Evolutionary conservation across 345 rosid genomes (phyloP).

Genomic region (Stellera chamaejasme): DNA sequence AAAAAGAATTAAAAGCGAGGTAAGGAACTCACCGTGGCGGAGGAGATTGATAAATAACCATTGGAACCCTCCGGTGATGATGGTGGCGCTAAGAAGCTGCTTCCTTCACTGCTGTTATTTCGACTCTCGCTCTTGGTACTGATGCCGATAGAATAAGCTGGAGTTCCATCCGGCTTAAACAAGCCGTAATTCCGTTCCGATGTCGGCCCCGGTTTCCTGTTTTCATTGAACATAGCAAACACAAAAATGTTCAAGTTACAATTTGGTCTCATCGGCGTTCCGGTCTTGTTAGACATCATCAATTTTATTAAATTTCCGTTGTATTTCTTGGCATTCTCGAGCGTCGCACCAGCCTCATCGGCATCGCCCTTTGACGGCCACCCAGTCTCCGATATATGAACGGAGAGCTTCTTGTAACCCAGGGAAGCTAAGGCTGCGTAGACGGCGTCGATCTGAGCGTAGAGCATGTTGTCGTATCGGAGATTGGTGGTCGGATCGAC

Average conservation of each 20-base stretch:
- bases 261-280: slow-evolving; percentile 71
- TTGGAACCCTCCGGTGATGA: slow-evolving; percentile 23
- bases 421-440: slow-evolving; percentile 53
- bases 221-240: slow-evolving; percentile 89
- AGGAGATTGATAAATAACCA: slow-evolving; percentile 47
- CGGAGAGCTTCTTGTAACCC: slow-evolving; percentile 53
- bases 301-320: slow-evolving; percentile 75
- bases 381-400: slow-evolving; percentile 91
- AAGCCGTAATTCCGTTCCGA: slow-evolving; percentile 95
- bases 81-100: slow-evolving; percentile 17
- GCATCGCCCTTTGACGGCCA: slow-evolving; percentile 97
- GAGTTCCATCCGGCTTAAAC: slow-evolving; percentile 84
- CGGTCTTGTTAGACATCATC: slow-evolving; percentile 44
- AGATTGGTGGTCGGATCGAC: slow-evolving; percentile 60
- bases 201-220: slow-evolving; percentile 88
- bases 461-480: slow-evolving; percentile 83
- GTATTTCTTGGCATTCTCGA: slow-evolving; percentile 76
- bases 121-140: neutral
- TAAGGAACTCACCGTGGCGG: slow-evolving; percentile 24
- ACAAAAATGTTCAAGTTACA: slow-evolving; percentile 54
- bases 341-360: slow-evolving; percentile 75
- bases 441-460: slow-evolving; percentile 88
- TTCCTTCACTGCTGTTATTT: slow-evolving; percentile 9
- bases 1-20: too few species aligned
- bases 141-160: slow-evolving; percentile 49